phyloP scores from a whole-genome alignment of 2,329 filamentous ascomycete genomes.

The Orbilia quercus region DNA sequence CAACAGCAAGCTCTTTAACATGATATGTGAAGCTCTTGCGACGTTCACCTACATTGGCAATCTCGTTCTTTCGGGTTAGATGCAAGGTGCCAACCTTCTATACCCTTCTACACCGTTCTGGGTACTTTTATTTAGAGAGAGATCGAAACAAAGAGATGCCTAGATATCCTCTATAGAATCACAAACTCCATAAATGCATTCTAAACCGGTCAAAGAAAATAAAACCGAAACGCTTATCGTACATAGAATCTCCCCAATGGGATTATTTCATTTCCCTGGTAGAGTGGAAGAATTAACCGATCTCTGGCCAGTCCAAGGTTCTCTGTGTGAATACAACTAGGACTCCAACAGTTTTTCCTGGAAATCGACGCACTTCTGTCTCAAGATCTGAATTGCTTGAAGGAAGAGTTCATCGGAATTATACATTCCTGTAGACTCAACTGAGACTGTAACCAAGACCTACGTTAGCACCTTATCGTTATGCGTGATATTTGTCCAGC shows the following conservation, averaged over 20 bases:
- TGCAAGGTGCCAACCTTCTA: neutral
- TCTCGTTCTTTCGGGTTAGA: neutral
- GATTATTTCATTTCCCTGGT: neutral
- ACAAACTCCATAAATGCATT: conserved; percentile 50
- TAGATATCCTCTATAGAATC: conserved; percentile 49
- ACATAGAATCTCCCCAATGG: conserved; percentile 10
- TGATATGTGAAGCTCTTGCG: neutral
- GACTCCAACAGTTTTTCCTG: conserved; percentile 54
- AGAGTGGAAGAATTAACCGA: neutral
- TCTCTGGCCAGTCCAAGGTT: conserved; percentile 2
- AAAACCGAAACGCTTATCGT: conserved; percentile 23
- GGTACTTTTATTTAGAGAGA: neutral
- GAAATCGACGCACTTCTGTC: conserved; percentile 75
- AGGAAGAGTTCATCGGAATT: conserved; percentile 93
- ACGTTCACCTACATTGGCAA: conserved; percentile 2
- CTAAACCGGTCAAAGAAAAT: neutral
- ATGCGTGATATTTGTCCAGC: neutral
- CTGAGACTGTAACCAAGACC: conserved; percentile 67
- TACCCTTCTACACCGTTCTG: too few species aligned
- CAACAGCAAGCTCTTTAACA: neutral
- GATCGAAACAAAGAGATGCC: conserved; percentile 13
- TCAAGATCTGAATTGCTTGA: conserved; percentile 85
- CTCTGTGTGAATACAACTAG: conserved; percentile 30
- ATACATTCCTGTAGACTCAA: conserved; percentile 96
- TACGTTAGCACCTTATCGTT: conserved; percentile 1